phyloP scores from a whole-genome alignment of 805 yeast species.

The Spathaspora girioi region DNA sequence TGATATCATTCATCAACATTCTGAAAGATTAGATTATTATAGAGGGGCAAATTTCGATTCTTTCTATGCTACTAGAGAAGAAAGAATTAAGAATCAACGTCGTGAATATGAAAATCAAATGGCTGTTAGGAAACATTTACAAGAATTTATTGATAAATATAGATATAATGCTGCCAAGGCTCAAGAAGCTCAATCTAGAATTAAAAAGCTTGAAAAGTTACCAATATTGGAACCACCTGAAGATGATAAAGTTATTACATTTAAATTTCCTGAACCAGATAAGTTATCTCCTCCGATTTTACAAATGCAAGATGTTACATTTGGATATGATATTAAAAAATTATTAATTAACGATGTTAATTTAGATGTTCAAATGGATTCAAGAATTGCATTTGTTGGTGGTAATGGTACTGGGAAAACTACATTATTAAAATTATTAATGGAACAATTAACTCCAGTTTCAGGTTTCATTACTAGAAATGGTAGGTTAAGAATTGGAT shows the following conservation, averaged over 20 bases:
- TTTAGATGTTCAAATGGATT: conserved; percentile 86
- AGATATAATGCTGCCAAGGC: conserved; percentile 98
- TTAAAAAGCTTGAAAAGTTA: conserved; percentile 90
- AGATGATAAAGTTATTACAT: conserved; percentile 79
- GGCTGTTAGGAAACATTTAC: conserved; percentile 93
- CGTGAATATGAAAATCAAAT: conserved; percentile 97
- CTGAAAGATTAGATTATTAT: conserved; percentile 94
- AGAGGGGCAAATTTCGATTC: conserved; percentile 91
- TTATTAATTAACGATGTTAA: conserved; percentile 74
- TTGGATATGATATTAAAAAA: conserved; percentile 71
- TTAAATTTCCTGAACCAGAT: conserved; percentile 95
- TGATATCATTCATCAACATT: conserved; percentile 96
- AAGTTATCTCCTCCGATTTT: conserved; percentile 88
- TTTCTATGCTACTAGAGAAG: conserved; percentile 91
- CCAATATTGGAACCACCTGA: conserved; percentile 93
- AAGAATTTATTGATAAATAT: conserved; percentile 91
- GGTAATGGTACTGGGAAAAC: conserved; percentile 99
- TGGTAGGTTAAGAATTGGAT: conserved; percentile 87
- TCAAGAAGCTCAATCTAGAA: conserved; percentile 96
- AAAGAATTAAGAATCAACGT: conserved; percentile 86
- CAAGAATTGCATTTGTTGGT: conserved; percentile 95
- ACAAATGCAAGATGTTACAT: conserved; percentile 80
- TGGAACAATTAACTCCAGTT: conserved; percentile 72
- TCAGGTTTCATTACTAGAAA: conserved; percentile 78
- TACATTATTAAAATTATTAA: conserved; percentile 79